These are phyloP conservation scores for Umbellularia californica DNA, from an alignment of 164 flowering plant genomes.

Conservation along the genomic window DNA sequence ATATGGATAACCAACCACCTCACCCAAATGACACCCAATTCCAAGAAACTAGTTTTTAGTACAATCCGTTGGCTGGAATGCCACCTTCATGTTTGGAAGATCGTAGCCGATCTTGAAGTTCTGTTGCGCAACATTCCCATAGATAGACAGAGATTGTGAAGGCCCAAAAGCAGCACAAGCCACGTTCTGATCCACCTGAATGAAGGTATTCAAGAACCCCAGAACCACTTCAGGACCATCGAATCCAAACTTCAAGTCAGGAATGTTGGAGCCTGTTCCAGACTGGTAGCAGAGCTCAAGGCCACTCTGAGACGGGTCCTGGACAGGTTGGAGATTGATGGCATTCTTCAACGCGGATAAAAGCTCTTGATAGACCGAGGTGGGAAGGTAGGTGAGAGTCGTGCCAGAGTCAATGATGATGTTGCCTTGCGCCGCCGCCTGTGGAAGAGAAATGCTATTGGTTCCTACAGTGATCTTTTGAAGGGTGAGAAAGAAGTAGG, in stretches of 20 bases:
- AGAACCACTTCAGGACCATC: constrained; percentile 31
- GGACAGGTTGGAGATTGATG: neutral
- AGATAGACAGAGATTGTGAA: constrained; percentile 3
- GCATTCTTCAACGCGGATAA: constrained; percentile 11
- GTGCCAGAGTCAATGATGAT: constrained; percentile 69
- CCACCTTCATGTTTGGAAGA: constrained; percentile 18
- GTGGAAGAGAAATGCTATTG: constrained; percentile 2
- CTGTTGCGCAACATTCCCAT: constrained; percentile 29
- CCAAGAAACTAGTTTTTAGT: constrained; percentile 8
- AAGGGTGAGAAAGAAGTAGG: constrained; percentile 42
- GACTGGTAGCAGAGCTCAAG: constrained; percentile 19
- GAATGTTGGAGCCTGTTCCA: constrained; percentile 1
- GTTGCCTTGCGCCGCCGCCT: constrained; percentile 29
- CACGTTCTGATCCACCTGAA: neutral
- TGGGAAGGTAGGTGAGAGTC: constrained; percentile 31
- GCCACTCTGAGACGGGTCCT: neutral
- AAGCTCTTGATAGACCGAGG: constrained; percentile 14
- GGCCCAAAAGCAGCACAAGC: constrained; percentile 22
- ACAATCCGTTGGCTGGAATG: constrained; percentile 28
- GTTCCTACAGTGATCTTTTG: constrained; percentile 40
- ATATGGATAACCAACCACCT: no score
- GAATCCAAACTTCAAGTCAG: constrained; percentile 27
- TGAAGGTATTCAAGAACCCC: constrained; percentile 17
- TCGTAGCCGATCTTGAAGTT: constrained; percentile 30
- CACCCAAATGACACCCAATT: neutral